Conservation (phyloP, 2,329 filamentous ascomycete species). For the Penicillium sp. region DNA sequence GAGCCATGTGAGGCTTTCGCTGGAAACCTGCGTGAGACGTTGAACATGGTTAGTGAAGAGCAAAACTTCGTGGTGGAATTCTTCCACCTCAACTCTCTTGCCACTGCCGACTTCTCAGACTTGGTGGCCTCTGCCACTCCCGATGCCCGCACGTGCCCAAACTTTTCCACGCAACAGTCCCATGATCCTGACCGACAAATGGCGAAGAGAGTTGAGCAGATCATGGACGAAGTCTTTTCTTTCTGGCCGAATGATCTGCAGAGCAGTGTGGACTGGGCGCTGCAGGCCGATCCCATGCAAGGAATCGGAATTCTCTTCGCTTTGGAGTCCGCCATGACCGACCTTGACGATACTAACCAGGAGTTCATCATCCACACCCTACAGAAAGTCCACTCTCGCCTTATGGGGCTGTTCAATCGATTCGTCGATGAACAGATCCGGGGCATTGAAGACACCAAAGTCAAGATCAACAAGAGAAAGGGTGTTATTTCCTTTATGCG, state of each 20-base stretch:
- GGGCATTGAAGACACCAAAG: conserved; percentile 95
- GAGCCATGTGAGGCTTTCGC: conserved; percentile 79
- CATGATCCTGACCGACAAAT: conserved; percentile 87
- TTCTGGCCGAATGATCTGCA: conserved; percentile 79
- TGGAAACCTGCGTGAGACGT: conserved; percentile 74
- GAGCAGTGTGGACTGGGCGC: conserved; percentile 77
- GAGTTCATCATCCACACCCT: conserved; percentile 81
- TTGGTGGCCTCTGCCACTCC: conserved; percentile 66
- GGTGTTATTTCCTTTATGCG: conserved; percentile 94
- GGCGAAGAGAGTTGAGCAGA: conserved; percentile 77
- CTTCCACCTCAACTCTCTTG: conserved; percentile 87
- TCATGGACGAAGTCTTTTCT: conserved; percentile 84
- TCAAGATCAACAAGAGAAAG: conserved; percentile 98
- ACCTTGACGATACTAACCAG: conserved; percentile 86
- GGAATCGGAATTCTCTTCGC: conserved; percentile 81
- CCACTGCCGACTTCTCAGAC: conserved; percentile 79
- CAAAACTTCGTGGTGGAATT: conserved; percentile 98
- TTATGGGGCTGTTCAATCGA: conserved; percentile 75
- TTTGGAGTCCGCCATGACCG: conserved; percentile 73
- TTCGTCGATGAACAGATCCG: conserved; percentile 95
- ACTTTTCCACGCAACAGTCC: conserved; percentile 69
- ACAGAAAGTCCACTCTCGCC: conserved; percentile 72
- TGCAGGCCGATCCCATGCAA: conserved; percentile 80
- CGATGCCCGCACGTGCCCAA: conserved; percentile 66
- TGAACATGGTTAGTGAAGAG: conserved; percentile 83